These are phyloP conservation scores for Mycena capillaripes DNA, from an alignment of 768 basidiomycete species.

Conservation along the genomic window DNA sequence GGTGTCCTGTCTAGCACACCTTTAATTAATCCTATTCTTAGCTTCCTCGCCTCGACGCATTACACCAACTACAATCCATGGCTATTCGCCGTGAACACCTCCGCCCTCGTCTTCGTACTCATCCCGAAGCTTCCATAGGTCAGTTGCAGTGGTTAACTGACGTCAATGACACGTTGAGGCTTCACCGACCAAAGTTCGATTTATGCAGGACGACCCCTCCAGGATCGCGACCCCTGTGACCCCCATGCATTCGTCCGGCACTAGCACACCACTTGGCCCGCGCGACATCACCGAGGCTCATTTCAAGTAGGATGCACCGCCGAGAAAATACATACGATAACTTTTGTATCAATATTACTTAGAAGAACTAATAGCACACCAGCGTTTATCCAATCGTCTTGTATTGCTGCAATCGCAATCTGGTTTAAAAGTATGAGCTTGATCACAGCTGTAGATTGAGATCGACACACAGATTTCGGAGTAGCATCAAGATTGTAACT, in stretches of 20 bases:
- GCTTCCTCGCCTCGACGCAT: constrained; percentile 97
- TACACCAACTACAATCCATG: constrained; percentile 98
- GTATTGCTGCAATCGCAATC: constrained; percentile 72
- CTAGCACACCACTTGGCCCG: constrained; percentile 55
- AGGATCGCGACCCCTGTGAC: constrained; percentile 78
- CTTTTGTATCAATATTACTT: constrained; percentile 36
- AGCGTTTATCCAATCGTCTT: constrained; percentile 27
- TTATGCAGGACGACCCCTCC: constrained; percentile 76
- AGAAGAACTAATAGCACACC: constrained; percentile 25
- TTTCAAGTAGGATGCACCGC: constrained; percentile 33
- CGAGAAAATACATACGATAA: background rate
- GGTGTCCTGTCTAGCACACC: too few relatives aligned
- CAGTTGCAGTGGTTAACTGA: constrained; percentile 41
- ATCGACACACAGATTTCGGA: constrained; percentile 87
- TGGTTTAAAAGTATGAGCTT: constrained; percentile 38
- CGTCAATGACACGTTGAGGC: constrained; percentile 46
- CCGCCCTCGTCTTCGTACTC: constrained; percentile 83
- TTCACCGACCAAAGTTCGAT: constrained; percentile 88
- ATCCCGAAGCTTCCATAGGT: constrained; percentile 98
- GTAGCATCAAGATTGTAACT: constrained; percentile 97
- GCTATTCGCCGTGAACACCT: constrained; percentile 91
- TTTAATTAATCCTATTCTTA: constrained; percentile 48
- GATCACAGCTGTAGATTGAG: constrained; percentile 1
- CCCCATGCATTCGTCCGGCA: constrained; percentile 68
- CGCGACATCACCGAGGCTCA: constrained; percentile 63